phyloP scores from a whole-genome alignment of 306 rosid species.

The Corylus heterophylla region DNA sequence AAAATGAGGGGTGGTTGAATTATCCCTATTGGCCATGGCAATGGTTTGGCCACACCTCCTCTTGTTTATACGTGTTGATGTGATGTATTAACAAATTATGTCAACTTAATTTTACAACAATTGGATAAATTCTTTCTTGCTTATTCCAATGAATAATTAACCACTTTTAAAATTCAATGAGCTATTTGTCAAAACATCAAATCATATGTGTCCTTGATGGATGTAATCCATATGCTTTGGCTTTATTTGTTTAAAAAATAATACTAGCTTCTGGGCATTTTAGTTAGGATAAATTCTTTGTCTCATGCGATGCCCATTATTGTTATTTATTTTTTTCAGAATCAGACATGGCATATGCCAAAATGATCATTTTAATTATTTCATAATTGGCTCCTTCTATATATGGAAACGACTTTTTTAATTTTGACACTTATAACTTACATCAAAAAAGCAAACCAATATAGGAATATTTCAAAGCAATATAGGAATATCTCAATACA shows the following conservation, averaged over 20 bases:
- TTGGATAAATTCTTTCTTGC: too few species aligned
- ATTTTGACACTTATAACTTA: background rate
- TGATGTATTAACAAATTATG: too few species aligned
- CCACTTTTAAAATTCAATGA: too few species aligned
- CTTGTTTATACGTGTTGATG: too few species aligned
- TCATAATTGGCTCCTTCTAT: background rate
- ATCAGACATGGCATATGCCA: background rate
- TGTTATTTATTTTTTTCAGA: background rate
- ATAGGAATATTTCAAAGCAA: background rate
- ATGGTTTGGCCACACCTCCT: too few species aligned
- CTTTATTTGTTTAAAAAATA: background rate
- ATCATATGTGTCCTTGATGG: too few species aligned
- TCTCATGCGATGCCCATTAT: constrained; percentile 7
- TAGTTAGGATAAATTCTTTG: constrained; percentile 1
- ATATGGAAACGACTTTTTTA: background rate
- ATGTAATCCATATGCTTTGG: background rate
- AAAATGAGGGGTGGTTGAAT: too few species aligned
- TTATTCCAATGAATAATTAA: too few species aligned
- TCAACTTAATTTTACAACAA: too few species aligned
- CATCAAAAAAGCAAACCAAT: background rate
- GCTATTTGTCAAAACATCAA: too few species aligned
- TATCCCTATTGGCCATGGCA: too few species aligned
- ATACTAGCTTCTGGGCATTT: background rate
- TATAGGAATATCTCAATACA: background rate
- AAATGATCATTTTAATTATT: background rate